Evolutionary conservation across 176 grass and related monocot genomes (phyloP).

Genomic region (Phoenix roebelenii): DNA sequence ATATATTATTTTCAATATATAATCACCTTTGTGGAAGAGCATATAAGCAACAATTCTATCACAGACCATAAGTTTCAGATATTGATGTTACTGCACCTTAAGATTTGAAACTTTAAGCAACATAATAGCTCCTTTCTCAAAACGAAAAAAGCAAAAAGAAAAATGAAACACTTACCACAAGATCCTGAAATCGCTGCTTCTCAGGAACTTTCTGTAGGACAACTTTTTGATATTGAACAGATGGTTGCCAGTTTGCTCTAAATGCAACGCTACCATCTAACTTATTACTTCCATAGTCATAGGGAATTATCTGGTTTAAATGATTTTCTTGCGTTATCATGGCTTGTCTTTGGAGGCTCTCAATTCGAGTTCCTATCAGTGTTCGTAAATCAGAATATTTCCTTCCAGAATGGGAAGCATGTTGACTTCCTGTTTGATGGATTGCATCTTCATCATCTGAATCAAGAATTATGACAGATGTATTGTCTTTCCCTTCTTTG

Average conservation of each 20-base stretch:
- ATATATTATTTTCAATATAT: too few relatives aligned
- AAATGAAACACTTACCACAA: conserved; percentile 15
- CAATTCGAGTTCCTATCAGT: conserved; percentile 17
- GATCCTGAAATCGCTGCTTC: conserved; percentile 50
- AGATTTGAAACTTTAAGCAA: too few relatives aligned
- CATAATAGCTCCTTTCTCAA: too few relatives aligned
- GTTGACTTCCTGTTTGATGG: conserved; percentile 12
- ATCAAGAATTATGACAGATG: conserved; percentile 55
- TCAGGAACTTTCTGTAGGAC: conserved; percentile 57
- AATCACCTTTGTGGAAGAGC: too few relatives aligned
- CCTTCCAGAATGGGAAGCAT: conserved; percentile 14
- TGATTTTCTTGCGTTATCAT: conserved; percentile 18
- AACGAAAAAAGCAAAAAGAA: neutral
- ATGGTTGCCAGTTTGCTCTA: conserved; percentile 41
- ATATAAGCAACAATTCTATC: too few relatives aligned
- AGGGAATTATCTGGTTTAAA: conserved; percentile 41
- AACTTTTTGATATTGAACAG: conserved; percentile 62
- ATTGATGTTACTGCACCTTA: too few relatives aligned
- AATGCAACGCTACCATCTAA: conserved; percentile 24
- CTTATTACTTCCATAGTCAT: conserved; percentile 21
- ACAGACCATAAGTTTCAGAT: too few relatives aligned
- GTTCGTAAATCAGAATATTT: conserved; percentile 11
- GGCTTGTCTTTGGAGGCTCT: conserved; percentile 22
- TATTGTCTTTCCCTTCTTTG: conserved; percentile 20
- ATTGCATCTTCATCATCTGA: conserved; percentile 81